A percentile compares a stretch with the other conserved stretches of the same genome.
Evolutionary conservation across 306 rosid species (phyloP).

Genomic region (Castanea sativa): DNA sequence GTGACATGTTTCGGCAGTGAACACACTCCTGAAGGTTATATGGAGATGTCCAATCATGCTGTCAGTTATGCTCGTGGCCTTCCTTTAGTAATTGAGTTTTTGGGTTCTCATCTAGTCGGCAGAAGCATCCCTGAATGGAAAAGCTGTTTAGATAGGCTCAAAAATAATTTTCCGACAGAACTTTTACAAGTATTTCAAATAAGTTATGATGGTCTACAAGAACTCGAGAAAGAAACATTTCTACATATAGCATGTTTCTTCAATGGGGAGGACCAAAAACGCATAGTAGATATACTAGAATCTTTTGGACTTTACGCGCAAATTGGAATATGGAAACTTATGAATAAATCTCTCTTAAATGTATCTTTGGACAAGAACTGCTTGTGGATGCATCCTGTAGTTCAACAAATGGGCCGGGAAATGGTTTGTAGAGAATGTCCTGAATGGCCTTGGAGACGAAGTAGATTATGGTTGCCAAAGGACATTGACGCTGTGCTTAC

Average conservation of each 20-base stretch:
- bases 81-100: conserved; percentile 36
- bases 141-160: conserved; percentile 20
- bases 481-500: conserved; percentile 17
- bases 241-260: too few species aligned
- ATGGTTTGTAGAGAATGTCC: conserved; percentile 21
- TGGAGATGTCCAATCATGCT: conserved; percentile 21
- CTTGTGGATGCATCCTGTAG: conserved; percentile 32
- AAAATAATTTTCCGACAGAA: neutral
- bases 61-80: conserved; percentile 28
- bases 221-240: too few species aligned
- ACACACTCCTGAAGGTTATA: conserved; percentile 23
- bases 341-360: conserved; percentile 24
- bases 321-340: neutral
- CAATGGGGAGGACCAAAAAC: too few species aligned
- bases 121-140: conserved; percentile 27
- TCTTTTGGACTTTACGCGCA: neutral
- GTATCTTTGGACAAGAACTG: neutral
- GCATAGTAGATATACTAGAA: too few species aligned
- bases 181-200: conserved; percentile 13
- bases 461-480: conserved; percentile 20
- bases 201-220: too few species aligned
- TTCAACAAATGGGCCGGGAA: conserved; percentile 27
- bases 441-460: conserved; percentile 19
- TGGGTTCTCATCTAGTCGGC: conserved; percentile 25
- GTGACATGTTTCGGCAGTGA: conserved; percentile 29